Percentiles rank a stretch among this genome's conserved stretches.
Conservation (phyloP, 768 basidiomycete species). For the Galerina sulciceps region DNA sequence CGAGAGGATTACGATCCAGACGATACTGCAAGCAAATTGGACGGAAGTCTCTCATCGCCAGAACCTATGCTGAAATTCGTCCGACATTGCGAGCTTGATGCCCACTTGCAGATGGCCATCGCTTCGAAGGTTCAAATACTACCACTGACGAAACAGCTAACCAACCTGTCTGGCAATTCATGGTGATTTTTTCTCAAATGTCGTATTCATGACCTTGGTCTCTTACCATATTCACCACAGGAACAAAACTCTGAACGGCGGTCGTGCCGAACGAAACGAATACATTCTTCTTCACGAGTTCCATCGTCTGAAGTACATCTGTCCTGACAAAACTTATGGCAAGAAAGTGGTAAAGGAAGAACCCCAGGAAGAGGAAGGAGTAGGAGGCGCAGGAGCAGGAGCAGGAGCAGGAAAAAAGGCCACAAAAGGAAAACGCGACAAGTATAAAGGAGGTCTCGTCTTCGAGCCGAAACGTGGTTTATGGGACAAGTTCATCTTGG, state of each 20-base stretch:
- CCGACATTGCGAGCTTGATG: slow-evolving; percentile 92
- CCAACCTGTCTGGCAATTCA: slow-evolving; percentile 94
- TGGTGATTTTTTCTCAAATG: slow-evolving; percentile 59
- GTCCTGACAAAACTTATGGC: slow-evolving; percentile 91
- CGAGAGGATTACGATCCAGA: slow-evolving; percentile 96
- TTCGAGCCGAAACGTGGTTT: slow-evolving; percentile 95
- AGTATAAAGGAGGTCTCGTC: slow-evolving; percentile 98
- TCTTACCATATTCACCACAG: slow-evolving; percentile 41
- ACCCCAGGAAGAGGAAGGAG: slow-evolving; percentile 57
- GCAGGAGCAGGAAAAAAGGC: slow-evolving; percentile 44
- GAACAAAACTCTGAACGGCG: slow-evolving; percentile 97
- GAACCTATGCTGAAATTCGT: slow-evolving; percentile 86
- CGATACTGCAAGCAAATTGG: slow-evolving; percentile 90
- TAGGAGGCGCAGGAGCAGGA: slow-evolving; percentile 30
- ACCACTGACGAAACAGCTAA: slow-evolving; percentile 90
- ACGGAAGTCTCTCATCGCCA: slow-evolving; percentile 77
- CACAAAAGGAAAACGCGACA: slow-evolving; percentile 80
- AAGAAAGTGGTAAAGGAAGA: slow-evolving; percentile 68
- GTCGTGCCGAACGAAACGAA: slow-evolving; percentile 98
- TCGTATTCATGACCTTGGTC: background rate
- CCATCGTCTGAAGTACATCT: slow-evolving; percentile 93
- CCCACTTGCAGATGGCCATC: slow-evolving; percentile 97
- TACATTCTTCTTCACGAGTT: slow-evolving; percentile 99
- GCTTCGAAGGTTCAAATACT: slow-evolving; percentile 92
- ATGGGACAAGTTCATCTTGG: slow-evolving; percentile 96